These are phyloP conservation scores for Botryobasidium botryosum DNA, from an alignment of 768 basidiomycete species.

Conservation along the genomic window DNA sequence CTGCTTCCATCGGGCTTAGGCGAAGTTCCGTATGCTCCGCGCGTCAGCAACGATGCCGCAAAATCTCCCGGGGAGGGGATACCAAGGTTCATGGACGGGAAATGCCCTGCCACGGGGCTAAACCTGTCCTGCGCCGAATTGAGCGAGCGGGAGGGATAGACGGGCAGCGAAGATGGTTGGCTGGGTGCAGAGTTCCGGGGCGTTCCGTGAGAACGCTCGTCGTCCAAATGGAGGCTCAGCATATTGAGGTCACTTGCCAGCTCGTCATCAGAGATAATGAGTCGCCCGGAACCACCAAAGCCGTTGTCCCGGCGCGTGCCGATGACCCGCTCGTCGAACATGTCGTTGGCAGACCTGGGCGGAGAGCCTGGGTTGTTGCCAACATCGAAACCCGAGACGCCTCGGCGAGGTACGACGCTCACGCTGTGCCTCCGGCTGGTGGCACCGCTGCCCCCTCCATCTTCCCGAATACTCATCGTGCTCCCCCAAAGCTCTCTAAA, in stretches of 20 bases:
- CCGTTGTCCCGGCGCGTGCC: neutral
- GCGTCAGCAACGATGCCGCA: too few relatives aligned
- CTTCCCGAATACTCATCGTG: conserved; percentile 25
- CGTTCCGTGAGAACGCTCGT: conserved; percentile 23
- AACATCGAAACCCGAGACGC: conserved; percentile 47
- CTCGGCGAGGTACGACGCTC: conserved; percentile 54
- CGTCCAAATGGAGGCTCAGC: conserved; percentile 36
- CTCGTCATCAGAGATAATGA: conserved; percentile 65
- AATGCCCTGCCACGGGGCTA: too few relatives aligned
- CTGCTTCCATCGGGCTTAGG: too few relatives aligned
- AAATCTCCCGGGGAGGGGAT: too few relatives aligned
- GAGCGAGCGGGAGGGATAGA: too few relatives aligned
- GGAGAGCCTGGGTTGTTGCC: neutral
- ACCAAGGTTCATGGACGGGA: too few relatives aligned
- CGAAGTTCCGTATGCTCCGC: too few relatives aligned
- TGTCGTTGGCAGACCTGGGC: neutral
- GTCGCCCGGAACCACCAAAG: conserved; percentile 17
- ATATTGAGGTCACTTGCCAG: conserved; percentile 52
- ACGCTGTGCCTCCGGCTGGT: conserved; percentile 74
- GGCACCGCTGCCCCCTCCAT: conserved; percentile 50
- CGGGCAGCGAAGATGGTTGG: conserved; percentile 60
- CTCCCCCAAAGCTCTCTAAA: conserved; percentile 56
- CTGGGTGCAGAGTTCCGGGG: conserved; percentile 36
- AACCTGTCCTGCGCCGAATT: too few relatives aligned
- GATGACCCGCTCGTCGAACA: too few relatives aligned